phyloP scores from a whole-genome alignment of 345 rosid genomes.

The Erysimum cheiranthoides region DNA sequence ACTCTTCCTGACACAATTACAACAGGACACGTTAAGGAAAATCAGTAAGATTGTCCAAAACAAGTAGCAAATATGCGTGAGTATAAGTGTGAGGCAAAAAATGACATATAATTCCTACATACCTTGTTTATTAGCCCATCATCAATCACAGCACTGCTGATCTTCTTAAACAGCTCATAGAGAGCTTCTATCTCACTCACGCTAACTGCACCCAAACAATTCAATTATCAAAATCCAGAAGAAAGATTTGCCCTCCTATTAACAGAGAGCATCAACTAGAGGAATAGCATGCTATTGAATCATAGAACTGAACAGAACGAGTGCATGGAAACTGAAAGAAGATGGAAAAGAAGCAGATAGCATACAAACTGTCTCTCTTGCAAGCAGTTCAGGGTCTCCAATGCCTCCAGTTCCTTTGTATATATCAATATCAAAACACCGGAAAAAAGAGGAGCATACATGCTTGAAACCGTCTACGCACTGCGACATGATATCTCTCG shows the following conservation, averaged over 20 bases:
- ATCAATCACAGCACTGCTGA: slow-evolving; percentile 93
- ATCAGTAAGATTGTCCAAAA: slow-evolving; percentile 20
- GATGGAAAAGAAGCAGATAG: slow-evolving; percentile 33
- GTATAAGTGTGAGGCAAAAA: neutral
- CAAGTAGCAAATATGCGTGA: slow-evolving; percentile 11
- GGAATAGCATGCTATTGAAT: slow-evolving; percentile 4
- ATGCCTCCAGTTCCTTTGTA: slow-evolving; percentile 68
- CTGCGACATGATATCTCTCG: slow-evolving; percentile 74
- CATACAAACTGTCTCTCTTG: slow-evolving; percentile 88
- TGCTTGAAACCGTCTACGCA: slow-evolving; percentile 72
- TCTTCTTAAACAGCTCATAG: slow-evolving; percentile 93
- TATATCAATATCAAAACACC: slow-evolving; percentile 73
- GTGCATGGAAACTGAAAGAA: slow-evolving; percentile 25
- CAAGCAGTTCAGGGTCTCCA: slow-evolving; percentile 80
- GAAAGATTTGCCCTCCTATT: slow-evolving; percentile 10
- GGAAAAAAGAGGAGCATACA: slow-evolving; percentile 56
- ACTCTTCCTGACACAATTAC: slow-evolving; percentile 60
- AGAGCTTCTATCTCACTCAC: slow-evolving; percentile 95
- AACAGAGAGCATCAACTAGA: slow-evolving; percentile 21
- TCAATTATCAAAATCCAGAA: slow-evolving; percentile 13
- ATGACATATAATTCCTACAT: slow-evolving; percentile 8
- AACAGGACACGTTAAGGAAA: neutral
- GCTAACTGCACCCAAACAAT: slow-evolving; percentile 62
- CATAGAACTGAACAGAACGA: slow-evolving; percentile 22
- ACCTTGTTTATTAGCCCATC: slow-evolving; percentile 97